phyloP scores from a whole-genome alignment of 805 yeast species.

The Dipodascus geniculatus region DNA sequence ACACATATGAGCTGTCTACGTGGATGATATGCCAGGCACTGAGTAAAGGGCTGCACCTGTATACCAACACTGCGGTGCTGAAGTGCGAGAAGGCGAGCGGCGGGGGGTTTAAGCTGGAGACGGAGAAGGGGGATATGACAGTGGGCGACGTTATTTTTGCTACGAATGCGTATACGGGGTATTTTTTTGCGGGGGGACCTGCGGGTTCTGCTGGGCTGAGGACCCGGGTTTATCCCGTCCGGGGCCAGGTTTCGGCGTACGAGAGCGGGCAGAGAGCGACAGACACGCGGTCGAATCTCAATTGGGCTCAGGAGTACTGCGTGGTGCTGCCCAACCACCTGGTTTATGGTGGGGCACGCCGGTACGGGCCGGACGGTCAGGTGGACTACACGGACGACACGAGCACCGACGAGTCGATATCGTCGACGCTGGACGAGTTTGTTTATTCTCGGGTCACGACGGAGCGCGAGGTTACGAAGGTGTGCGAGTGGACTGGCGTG shows the following conservation, averaged over 20 bases:
- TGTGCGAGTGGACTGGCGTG: slow-evolving; percentile 36
- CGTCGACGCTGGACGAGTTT: slow-evolving; percentile 3
- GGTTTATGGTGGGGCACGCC: slow-evolving; percentile 14
- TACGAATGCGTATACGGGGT: slow-evolving; percentile 27
- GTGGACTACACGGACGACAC: slow-evolving; percentile 10
- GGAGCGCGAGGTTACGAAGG: slow-evolving; percentile 7
- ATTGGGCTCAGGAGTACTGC: slow-evolving; percentile 11
- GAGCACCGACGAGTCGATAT: slow-evolving; percentile 3
- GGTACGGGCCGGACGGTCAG: slow-evolving; percentile 8
- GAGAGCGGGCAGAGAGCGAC: slow-evolving; percentile 4
- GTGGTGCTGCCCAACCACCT: slow-evolving; percentile 10
- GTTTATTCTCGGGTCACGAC: slow-evolving; percentile 2
- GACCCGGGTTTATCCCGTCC: slow-evolving; percentile 16
- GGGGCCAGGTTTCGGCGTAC: slow-evolving; percentile 20
- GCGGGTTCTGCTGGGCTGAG: slow-evolving; percentile 2
- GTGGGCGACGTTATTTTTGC: slow-evolving; percentile 29
- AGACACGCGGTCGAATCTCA: slow-evolving; percentile 5
- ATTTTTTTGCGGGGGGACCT: neutral
- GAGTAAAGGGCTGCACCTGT: slow-evolving; percentile 29
- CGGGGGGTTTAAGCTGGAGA: slow-evolving; percentile 26
- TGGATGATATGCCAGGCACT: slow-evolving; percentile 25
- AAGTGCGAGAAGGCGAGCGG: slow-evolving; percentile 17
- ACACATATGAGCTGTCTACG: slow-evolving; percentile 34
- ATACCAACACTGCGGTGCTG: slow-evolving; percentile 32
- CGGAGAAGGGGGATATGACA: slow-evolving; percentile 23